Evolutionary conservation across 345 rosid genomes (phyloP), one percentile per base, ranked within the genome.

Genomic region (Acer negundo): DNA sequence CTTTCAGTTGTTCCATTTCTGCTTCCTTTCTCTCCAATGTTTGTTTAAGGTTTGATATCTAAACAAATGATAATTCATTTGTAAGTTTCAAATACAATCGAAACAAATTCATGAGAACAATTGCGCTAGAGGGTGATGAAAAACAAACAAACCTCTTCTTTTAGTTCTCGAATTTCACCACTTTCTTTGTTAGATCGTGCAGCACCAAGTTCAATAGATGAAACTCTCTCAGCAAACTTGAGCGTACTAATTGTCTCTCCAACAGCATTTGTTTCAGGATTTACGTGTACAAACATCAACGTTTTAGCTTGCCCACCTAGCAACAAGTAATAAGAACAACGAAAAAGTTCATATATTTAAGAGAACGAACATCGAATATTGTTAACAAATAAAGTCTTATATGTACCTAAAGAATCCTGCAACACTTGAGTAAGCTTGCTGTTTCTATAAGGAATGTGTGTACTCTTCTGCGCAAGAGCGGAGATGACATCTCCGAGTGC

Each of bases 221-320:
- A 92, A 70, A 94, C 99, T 78, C 99, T 89, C 87, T 96, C 98
- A 1, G 98, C 97, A 75, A 96, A 96, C 86, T 96, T 94, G 53
- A 96, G 95, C 0, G 99, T 96, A 78, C 99, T 96, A 40, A 96
- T 82, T 6, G 99, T 96, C 88, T 96, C 99, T 6, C 97, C 97
- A 80, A 88, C 77, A 35, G 97, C 86, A 81, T 90, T 88, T 46
- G 88, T 79, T 82, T 96, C 98, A 13, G 99, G 97, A 78, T 90
- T 96, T 80, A 96, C 87, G 80, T 96, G 98, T 24, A 91, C 99
- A 82, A 94, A 92, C 98, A 96, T 96, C 68, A 96, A 85, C 6
- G 98, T 92, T 85, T 96, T 96, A 53, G 99, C 99, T 62, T 96
- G 99, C 12, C 99, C 99, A 76, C 99, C 99, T 96, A 68, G 70